A percentile compares a stretch with the other conserved stretches of the same genome.
Evolutionary conservation across 176 grass and related monocot genomes (phyloP).

Genomic region (Oryza glumipatula): DNA sequence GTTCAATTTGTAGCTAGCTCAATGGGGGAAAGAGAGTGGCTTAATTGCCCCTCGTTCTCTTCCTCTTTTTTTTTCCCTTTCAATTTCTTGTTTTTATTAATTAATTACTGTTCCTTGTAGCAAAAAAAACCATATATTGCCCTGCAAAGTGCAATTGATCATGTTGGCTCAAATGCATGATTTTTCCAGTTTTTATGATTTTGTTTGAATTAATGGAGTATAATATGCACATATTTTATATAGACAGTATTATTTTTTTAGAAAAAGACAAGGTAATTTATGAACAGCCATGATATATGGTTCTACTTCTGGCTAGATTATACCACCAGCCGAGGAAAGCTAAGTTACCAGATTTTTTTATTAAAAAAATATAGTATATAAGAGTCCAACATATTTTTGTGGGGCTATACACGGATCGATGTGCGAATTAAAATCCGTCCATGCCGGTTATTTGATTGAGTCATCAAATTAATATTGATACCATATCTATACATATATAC

Average conservation of each 20-base stretch:
- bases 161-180: conserved; percentile 25
- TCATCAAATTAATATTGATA: background rate
- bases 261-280: background rate
- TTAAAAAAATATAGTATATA: background rate
- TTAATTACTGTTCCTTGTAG: conserved; percentile 12
- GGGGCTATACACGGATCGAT: too few species aligned
- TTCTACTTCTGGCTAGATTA: background rate
- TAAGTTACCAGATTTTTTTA: too few species aligned
- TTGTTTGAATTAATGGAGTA: background rate
- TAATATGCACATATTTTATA: background rate
- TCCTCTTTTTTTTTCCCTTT: background rate
- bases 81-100: conserved; percentile 7
- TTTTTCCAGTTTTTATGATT: conserved; percentile 4
- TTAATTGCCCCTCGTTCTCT: conserved; percentile 23
- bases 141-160: conserved; percentile 43
- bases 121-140: conserved; percentile 41
- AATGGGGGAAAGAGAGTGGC: conserved; percentile 13
- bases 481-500: too few species aligned
- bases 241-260: too few species aligned
- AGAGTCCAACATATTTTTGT: background rate
- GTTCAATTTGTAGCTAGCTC: conserved; percentile 48
- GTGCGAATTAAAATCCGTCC: background rate
- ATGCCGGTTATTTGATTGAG: background rate
- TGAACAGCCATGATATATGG: background rate
- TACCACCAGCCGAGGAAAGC: too few species aligned